Conservation (phyloP, 2,329 filamentous ascomycete species). For the Aphanocladium album region DNA sequence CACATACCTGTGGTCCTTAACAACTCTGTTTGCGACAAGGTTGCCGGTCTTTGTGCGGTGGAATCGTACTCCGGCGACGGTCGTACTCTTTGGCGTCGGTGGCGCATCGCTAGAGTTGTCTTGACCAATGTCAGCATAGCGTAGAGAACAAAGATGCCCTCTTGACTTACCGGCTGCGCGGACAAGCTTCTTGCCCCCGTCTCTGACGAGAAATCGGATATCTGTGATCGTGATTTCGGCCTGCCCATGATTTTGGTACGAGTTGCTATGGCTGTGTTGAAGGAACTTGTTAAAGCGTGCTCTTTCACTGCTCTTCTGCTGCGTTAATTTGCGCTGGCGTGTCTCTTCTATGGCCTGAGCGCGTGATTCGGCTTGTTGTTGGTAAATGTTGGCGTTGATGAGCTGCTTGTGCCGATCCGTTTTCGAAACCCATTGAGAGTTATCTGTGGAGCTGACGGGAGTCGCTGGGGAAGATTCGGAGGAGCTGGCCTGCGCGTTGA, state of each 20-base stretch:
- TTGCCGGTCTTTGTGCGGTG: constrained; percentile 85
- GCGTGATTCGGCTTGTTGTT: constrained; percentile 65
- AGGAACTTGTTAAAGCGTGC: constrained; percentile 43
- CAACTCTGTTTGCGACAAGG: constrained; percentile 69
- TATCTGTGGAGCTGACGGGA: constrained; percentile 26
- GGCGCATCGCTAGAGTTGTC: constrained; percentile 56
- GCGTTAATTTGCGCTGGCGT: constrained; percentile 49
- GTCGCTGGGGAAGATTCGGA: constrained; percentile 34
- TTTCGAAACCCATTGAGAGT: constrained; percentile 59
- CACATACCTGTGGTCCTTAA: constrained; percentile 71
- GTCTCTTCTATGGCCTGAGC: constrained; percentile 69
- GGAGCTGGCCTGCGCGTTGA: constrained; percentile 43
- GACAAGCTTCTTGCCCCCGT: constrained; percentile 77
- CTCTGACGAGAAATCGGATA: constrained; percentile 66
- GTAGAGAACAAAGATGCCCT: not conserved
- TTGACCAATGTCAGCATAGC: constrained; percentile 22
- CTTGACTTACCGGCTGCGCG: constrained; percentile 58
- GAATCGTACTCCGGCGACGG: constrained; percentile 74
- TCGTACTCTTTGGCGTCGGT: constrained; percentile 67
- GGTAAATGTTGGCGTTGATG: constrained; percentile 74
- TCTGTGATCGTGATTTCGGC: constrained; percentile 66
- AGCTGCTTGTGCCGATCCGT: constrained; percentile 74
- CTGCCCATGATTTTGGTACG: constrained; percentile 28
- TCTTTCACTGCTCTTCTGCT: constrained; percentile 54
- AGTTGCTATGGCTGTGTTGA: constrained; percentile 22